Evolutionary conservation across 495 filamentous ascomycete genomes (phyloP).

Genomic region (Tuber magnatum): DNA sequence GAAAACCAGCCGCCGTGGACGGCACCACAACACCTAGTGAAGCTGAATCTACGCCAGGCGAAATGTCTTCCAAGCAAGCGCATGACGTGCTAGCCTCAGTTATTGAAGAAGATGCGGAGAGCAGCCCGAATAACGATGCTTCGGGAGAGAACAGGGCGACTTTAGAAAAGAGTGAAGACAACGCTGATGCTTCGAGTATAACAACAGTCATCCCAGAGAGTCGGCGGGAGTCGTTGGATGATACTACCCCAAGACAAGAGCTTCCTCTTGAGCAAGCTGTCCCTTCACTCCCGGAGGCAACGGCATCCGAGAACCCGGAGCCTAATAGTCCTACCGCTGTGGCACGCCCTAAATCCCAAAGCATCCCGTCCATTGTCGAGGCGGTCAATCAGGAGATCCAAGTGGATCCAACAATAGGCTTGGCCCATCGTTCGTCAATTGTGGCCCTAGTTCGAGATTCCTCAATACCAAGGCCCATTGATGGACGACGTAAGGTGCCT

Average conservation of each 20-base stretch:
- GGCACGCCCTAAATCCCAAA: conserved; percentile 23
- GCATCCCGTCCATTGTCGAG: conserved; percentile 23
- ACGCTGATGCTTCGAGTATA: conserved; percentile 25
- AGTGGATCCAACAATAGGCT: not conserved
- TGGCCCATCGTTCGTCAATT: conserved; percentile 14
- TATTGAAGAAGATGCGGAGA: conserved; percentile 56
- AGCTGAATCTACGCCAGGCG: conserved; percentile 21
- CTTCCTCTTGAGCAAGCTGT: conserved; percentile 17
- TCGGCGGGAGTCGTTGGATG: conserved; percentile 13
- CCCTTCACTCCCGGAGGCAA: not conserved
- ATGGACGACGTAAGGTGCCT: conserved; percentile 34
- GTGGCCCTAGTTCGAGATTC: conserved; percentile 18
- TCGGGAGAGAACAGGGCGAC: conserved; percentile 23
- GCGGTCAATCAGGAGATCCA: conserved; percentile 10
- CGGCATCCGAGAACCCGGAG: conserved; percentile 15
- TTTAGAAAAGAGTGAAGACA: conserved; percentile 22
- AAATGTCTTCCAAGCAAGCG: conserved; percentile 57
- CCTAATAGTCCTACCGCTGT: conserved; percentile 23
- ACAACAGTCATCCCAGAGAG: conserved; percentile 25
- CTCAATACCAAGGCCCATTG: conserved; percentile 34
- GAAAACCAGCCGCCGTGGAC: conserved; percentile 42
- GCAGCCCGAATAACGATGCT: not conserved
- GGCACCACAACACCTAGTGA: conserved; percentile 35
- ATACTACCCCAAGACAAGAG: conserved; percentile 27
- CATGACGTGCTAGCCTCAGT: conserved; percentile 62